These are phyloP conservation scores for Eucalyptus sp. DNA, from an alignment of 345 rosid genomes.

Conservation along the genomic window DNA sequence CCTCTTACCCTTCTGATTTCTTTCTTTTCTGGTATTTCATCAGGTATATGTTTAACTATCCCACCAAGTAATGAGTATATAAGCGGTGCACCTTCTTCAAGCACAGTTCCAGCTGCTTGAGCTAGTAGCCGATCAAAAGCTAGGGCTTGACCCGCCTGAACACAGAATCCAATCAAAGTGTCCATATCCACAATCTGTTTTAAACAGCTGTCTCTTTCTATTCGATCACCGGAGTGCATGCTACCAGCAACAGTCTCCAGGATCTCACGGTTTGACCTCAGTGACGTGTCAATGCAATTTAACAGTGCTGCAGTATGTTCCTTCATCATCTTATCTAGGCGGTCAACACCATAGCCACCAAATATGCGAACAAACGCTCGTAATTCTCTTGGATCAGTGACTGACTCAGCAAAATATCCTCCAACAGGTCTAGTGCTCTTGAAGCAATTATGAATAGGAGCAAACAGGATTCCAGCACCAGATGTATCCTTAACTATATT, in stretches of 20 bases:
- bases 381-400: slow-evolving; percentile 77
- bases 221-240: slow-evolving; percentile 94
- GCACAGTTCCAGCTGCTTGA: slow-evolving; percentile 86
- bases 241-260: slow-evolving; percentile 80
- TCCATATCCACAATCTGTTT: slow-evolving; percentile 95
- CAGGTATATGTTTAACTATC: slow-evolving; percentile 70
- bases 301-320: slow-evolving; percentile 91
- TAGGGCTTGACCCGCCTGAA: slow-evolving; percentile 95
- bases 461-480: slow-evolving; percentile 90
- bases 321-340: slow-evolving; percentile 87
- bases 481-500: slow-evolving; percentile 91
- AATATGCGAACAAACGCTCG: slow-evolving; percentile 81
- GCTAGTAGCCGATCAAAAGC: slow-evolving; percentile 92
- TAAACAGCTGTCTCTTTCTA: slow-evolving; percentile 63
- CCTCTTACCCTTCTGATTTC: slow-evolving; percentile 77
- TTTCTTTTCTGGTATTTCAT: slow-evolving; percentile 76
- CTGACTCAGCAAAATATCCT: slow-evolving; percentile 98
- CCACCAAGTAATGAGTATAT: slow-evolving; percentile 73
- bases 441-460: slow-evolving; percentile 85
- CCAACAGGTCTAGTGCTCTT: slow-evolving; percentile 98
- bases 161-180: slow-evolving; percentile 84
- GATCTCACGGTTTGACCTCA: slow-evolving; percentile 79
- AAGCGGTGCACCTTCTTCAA: slow-evolving; percentile 79
- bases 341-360: slow-evolving; percentile 95
- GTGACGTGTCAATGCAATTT: slow-evolving; percentile 88